Conservation (phyloP, 2,329 filamentous ascomycete species). For the Xylariaceae sp. region DNA sequence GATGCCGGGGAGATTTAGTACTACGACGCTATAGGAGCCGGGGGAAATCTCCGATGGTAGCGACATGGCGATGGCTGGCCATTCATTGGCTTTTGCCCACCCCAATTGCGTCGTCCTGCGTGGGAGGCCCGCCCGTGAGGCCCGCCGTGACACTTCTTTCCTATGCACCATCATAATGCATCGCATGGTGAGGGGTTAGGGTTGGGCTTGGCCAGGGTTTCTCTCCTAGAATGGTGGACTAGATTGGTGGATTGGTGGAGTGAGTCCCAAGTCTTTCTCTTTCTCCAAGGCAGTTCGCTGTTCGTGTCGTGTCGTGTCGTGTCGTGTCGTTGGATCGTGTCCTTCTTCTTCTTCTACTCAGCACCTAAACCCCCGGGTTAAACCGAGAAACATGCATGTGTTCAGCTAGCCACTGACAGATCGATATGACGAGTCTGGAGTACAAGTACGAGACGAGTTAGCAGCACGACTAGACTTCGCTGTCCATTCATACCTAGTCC, state of each 20-base stretch:
- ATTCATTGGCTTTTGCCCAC: background rate
- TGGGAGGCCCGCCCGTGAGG: too few relatives aligned
- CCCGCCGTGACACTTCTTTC: slow-evolving; percentile 1
- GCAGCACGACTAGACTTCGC: background rate
- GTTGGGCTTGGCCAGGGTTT: slow-evolving; percentile 4
- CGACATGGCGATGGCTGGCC: background rate
- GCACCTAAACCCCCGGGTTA: background rate
- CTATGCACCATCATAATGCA: slow-evolving; percentile 14
- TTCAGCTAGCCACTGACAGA: background rate
- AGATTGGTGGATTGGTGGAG: too few relatives aligned
- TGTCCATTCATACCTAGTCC: background rate
- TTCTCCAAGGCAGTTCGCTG: background rate
- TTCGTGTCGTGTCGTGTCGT: slow-evolving; percentile 8
- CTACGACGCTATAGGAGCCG: slow-evolving; percentile 13
- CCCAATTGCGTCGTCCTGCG: background rate
- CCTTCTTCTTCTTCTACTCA: background rate
- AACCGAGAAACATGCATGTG: background rate
- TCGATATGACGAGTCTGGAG: background rate
- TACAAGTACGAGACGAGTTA: background rate
- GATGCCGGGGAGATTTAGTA: slow-evolving; percentile 14
- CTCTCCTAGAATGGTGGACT: background rate
- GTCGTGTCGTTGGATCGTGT: background rate
- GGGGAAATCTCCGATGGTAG: slow-evolving; percentile 17
- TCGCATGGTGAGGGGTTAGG: slow-evolving; percentile 10
- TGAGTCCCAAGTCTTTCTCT: background rate